Conservation (phyloP, 352 stramenopile genomes). For the Sclerospora graminicola region DNA sequence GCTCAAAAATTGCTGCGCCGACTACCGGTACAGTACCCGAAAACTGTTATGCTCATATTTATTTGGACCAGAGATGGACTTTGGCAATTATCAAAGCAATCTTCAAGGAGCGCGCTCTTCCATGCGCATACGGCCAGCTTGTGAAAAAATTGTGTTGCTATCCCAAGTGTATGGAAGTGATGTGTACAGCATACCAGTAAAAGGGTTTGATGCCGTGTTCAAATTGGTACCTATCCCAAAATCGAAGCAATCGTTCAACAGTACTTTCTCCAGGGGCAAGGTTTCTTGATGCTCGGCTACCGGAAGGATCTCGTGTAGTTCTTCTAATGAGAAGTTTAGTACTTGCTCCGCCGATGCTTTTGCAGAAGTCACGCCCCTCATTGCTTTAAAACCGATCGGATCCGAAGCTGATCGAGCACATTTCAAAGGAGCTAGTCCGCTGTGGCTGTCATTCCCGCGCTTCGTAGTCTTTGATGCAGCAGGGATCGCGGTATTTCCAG, state of each 20-base stretch:
- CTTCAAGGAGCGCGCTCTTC: constrained; percentile 15
- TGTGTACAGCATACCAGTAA: constrained; percentile 9
- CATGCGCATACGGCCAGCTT: constrained; percentile 7
- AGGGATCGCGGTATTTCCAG: constrained; percentile 1
- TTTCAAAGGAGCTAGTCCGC: background rate
- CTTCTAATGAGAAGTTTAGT: constrained; percentile 21
- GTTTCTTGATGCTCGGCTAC: constrained; percentile 12
- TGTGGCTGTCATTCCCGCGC: constrained; percentile 9
- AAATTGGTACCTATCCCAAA: constrained; percentile 8
- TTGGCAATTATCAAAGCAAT: background rate
- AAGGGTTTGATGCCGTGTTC: constrained; percentile 2
- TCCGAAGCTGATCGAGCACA: constrained; percentile 13
- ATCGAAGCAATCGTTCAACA: constrained; percentile 12
- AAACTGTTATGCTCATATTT: no score
- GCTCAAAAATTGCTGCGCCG: no score
- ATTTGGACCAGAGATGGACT: no score
- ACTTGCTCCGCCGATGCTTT: constrained; percentile 17
- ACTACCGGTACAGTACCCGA: no score
- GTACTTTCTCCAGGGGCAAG: constrained; percentile 16
- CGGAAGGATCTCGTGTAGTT: constrained; percentile 24
- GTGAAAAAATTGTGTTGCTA: constrained; percentile 20
- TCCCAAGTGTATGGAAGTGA: constrained; percentile 18
- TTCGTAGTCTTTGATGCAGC: constrained; percentile 14
- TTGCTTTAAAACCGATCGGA: constrained; percentile 12
- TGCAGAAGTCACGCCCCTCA: constrained; percentile 11